phyloP scores from a whole-genome alignment of 2,329 filamentous ascomycete genomes.

The Magnaporthiopsis incrustans region DNA sequence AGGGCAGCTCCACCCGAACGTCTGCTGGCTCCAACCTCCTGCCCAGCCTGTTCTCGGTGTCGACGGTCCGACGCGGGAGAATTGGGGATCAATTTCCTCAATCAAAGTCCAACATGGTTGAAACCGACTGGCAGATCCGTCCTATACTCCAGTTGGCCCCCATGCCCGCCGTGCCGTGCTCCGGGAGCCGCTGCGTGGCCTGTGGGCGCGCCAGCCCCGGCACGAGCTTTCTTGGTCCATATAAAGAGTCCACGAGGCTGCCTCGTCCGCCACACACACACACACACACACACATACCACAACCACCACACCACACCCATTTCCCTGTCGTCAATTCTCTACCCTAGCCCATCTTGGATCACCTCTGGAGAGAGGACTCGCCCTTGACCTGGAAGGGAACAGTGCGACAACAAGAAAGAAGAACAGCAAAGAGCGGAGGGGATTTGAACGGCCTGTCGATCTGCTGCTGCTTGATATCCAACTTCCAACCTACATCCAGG shows the following conservation, averaged over 20 bases:
- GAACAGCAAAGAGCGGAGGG: not conserved
- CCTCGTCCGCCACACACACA: not conserved
- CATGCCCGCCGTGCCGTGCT: conserved; percentile 1
- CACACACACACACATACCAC: not conserved
- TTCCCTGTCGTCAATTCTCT: not conserved
- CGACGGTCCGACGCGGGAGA: conserved; percentile 43
- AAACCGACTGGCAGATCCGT: conserved; percentile 10
- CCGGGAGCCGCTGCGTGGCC: not conserved
- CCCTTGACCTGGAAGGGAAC: not conserved
- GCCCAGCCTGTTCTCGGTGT: conserved; percentile 35
- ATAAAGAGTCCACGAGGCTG: not conserved
- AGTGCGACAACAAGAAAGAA: not conserved
- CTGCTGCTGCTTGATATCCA: not conserved
- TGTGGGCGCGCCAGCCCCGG: not conserved
- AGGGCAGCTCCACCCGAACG: not conserved
- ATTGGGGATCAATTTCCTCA: conserved; percentile 19
- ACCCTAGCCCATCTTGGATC: not conserved
- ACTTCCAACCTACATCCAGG: not conserved
- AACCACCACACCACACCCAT: not conserved
- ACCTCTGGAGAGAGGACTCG: not conserved
- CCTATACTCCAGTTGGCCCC: not conserved
- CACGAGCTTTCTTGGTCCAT: not conserved
- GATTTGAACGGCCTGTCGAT: not conserved
- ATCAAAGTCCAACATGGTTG: conserved; percentile 15
- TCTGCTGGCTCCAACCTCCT: conserved; percentile 1